phyloP scores from a whole-genome alignment of 495 filamentous ascomycete species.

The Neurospora hispaniola region DNA sequence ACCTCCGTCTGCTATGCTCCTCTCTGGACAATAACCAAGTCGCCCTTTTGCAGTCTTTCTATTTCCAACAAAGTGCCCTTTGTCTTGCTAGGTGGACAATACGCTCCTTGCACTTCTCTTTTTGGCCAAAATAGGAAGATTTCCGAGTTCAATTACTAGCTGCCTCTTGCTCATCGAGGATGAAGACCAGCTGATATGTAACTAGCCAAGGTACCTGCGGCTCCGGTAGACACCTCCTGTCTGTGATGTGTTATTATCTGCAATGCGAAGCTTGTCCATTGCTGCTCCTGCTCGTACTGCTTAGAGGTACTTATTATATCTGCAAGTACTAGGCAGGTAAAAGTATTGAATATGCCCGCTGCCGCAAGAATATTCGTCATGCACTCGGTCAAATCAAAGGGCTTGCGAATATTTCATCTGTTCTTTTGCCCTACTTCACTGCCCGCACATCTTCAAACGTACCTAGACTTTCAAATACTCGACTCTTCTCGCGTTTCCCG shows the following conservation, averaged over 20 bases:
- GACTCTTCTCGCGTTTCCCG: not conserved
- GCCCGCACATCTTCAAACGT: not conserved
- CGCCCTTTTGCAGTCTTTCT: too few species aligned
- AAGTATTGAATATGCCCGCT: not conserved
- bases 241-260: not conserved
- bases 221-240: not conserved
- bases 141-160: not conserved
- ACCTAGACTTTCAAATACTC: too few species aligned
- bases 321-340: not conserved
- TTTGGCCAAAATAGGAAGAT: not conserved
- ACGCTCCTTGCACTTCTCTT: rapidly evolving
- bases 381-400: not conserved
- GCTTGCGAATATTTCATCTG: too few species aligned
- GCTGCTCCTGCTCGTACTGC: not conserved
- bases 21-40: too few species aligned
- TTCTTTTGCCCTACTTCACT: not conserved
- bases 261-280: not conserved
- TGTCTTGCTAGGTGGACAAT: not conserved
- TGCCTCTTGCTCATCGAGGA: not conserved
- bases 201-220: not conserved
- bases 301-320: not conserved
- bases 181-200: not conserved
- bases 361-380: not conserved
- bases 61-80: not conserved
- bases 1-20: too few species aligned